Base-by-base conservation (phyloP, 192 early-diverging fungal genomes). In the Haplosporangium gracile region DNA sequence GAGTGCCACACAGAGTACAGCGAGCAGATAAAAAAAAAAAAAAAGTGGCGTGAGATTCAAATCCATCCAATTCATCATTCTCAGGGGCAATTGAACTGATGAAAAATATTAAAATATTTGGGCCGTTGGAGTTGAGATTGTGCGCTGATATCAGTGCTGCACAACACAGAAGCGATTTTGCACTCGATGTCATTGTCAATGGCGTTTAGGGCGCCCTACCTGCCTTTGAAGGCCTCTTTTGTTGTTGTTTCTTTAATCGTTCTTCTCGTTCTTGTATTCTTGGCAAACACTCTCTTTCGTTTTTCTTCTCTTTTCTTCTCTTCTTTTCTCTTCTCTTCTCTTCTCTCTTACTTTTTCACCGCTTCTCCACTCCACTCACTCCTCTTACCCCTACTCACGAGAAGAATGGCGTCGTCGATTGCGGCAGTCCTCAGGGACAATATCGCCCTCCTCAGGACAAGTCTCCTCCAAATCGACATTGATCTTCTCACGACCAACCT, bases 11-110 rank as follows among this genome's bases (percentile, higher is more conserved):
- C 6, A 65, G 29, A 32, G 60, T 11, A 60, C 8, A 26, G 55
- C 26, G 9, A 60, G 7, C 20, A 57, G 24, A n/a, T 4, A 60
- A 60, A 60, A 32, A 65, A 32, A 63, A 63, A 29, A 65, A 63
- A 63, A 65, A 65, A 65, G 60, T 65, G 60, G 60, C 60, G 60
- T 65, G 60, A 65, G 60, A 65, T 15, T 32, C 26, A n/a, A 60
- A 60, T 29, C 55, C 8, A 26, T 8, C n/a, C 6, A 65, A 1
- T 13, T 32, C n/a, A 34, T 1, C 32, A 2, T 13, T 32, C n/a
- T 65, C 60, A 65, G 60, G 60, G 29, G n/a, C 43, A 45, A 45
- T 45, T 11, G 10, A 13, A 2, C 13, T 15, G 43, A 45, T 45
- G 43, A 15, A 45, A 45, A 45, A 11, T 5, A 43, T 5, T 2